Conservation (phyloP, 1,139 yeast genomes). For the Saccharomyces hybrid region DNA sequence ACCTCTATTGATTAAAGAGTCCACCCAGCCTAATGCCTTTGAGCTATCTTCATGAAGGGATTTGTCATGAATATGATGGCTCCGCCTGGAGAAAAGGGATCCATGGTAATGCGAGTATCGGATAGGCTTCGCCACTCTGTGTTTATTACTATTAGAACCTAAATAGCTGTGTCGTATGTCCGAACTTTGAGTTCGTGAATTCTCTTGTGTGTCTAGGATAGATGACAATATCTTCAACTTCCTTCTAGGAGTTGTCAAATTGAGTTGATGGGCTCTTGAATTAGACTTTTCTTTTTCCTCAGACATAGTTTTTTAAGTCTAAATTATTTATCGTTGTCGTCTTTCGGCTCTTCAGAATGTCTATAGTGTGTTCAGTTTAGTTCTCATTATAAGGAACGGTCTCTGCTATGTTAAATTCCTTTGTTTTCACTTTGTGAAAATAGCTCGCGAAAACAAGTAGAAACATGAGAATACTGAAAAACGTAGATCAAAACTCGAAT, state of each 20-base stretch:
- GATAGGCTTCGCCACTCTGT: neutral
- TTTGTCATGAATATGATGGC: neutral
- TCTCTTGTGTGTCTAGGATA: neutral
- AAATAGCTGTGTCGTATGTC: neutral
- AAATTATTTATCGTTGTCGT: neutral
- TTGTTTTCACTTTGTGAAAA: neutral
- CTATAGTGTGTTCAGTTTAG: slow-evolving; percentile 36
- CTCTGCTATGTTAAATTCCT: neutral
- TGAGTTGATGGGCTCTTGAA: neutral
- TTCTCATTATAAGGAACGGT: slow-evolving; percentile 43
- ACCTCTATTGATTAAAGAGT: slow-evolving; percentile 38
- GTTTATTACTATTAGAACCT: neutral
- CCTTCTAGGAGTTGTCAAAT: neutral
- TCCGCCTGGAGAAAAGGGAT: neutral
- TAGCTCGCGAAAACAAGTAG: neutral
- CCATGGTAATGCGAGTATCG: neutral
- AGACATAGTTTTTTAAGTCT: slow-evolving; percentile 25
- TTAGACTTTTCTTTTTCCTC: slow-evolving; percentile 18
- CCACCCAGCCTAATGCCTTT: slow-evolving; percentile 42
- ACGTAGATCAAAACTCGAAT: neutral
- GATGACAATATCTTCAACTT: neutral
- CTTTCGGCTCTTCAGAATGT: slow-evolving; percentile 27
- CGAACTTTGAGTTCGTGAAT: neutral
- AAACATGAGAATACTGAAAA: neutral
- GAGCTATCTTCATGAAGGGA: neutral